These are phyloP conservation scores for Pleurozium schreberi DNA, from an alignment of 225 moss, liverwort and hornwort genomes.

Conservation along the genomic window DNA sequence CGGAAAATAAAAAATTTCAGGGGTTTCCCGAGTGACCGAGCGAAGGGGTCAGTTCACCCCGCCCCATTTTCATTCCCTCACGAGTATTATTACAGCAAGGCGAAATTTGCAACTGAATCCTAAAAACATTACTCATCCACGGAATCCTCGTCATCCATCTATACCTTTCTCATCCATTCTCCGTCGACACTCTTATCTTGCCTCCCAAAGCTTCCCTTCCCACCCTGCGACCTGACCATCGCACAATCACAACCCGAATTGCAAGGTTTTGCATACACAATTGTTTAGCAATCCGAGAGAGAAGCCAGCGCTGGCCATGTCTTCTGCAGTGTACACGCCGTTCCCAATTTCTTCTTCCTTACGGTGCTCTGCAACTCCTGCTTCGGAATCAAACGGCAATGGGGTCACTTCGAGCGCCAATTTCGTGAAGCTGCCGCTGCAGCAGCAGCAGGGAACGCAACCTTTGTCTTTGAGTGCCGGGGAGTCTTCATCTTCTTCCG, in stretches of 20 bases:
- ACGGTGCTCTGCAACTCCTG: conserved; percentile 1
- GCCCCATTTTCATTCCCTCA: background rate
- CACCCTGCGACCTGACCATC: background rate
- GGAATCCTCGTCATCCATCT: background rate
- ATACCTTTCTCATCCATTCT: background rate
- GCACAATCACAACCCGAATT: background rate
- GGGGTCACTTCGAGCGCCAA: background rate
- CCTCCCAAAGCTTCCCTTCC: background rate
- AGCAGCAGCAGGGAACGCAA: background rate
- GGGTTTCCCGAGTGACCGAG: too few relatives aligned
- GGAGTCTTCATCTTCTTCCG: background rate
- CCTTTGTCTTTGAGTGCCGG: background rate
- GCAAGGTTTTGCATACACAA: background rate
- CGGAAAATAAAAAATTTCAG: too few relatives aligned
- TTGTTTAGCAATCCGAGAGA: background rate
- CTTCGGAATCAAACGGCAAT: background rate
- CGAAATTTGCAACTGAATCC: background rate
- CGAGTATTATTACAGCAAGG: background rate
- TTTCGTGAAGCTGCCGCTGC: conserved; percentile 15
- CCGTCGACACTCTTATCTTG: background rate
- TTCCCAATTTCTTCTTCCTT: background rate
- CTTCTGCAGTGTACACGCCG: background rate
- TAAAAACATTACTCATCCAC: background rate
- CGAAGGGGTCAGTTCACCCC: too few relatives aligned
- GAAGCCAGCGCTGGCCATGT: background rate